Percentiles rank a stretch among this genome's conserved stretches.
Evolutionary conservation across 495 filamentous ascomycete species (phyloP).

Genomic region (Aspergillus homomorphus): DNA sequence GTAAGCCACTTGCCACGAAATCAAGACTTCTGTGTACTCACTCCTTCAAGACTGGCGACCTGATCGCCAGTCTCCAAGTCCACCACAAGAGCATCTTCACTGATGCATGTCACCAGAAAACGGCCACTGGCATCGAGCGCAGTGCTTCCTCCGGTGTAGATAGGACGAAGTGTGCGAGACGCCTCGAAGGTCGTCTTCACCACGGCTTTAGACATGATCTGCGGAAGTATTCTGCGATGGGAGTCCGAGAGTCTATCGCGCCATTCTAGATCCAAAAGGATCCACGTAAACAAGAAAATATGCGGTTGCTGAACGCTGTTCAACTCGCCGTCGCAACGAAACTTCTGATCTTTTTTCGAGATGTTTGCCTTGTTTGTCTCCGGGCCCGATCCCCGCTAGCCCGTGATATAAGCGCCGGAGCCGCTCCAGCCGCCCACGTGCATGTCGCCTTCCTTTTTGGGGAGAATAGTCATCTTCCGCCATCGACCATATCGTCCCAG

Average conservation of each 20-base stretch:
- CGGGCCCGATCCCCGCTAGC: slow-evolving; percentile 27
- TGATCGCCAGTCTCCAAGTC: slow-evolving; percentile 79
- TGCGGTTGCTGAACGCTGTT: slow-evolving; percentile 5
- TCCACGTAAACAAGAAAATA: background rate
- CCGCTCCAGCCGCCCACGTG: slow-evolving; percentile 18
- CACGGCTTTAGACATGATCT: slow-evolving; percentile 46
- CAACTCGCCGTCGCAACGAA: slow-evolving; percentile 17
- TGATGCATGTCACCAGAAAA: slow-evolving; percentile 80
- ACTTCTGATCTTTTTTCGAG: slow-evolving; percentile 39
- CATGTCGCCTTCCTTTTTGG: background rate
- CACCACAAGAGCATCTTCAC: slow-evolving; percentile 85
- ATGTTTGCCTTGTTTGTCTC: slow-evolving; percentile 40
- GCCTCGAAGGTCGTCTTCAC: slow-evolving; percentile 85
- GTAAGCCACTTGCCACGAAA: slow-evolving; percentile 19
- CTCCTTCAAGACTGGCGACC: slow-evolving; percentile 84
- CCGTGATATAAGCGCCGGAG: slow-evolving; percentile 20
- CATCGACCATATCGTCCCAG: slow-evolving; percentile 1
- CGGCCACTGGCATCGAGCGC: slow-evolving; percentile 77
- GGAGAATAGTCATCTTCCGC: background rate
- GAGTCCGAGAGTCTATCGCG: slow-evolving; percentile 14
- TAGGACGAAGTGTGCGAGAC: slow-evolving; percentile 76
- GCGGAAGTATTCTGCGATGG: slow-evolving; percentile 11
- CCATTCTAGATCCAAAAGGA: slow-evolving; percentile 21
- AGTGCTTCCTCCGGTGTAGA: slow-evolving; percentile 88
- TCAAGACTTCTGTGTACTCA: slow-evolving; percentile 38